Evolutionary conservation across 2,329 filamentous ascomycete species (phyloP).

Genomic region (Aureobasidium vineae): DNA sequence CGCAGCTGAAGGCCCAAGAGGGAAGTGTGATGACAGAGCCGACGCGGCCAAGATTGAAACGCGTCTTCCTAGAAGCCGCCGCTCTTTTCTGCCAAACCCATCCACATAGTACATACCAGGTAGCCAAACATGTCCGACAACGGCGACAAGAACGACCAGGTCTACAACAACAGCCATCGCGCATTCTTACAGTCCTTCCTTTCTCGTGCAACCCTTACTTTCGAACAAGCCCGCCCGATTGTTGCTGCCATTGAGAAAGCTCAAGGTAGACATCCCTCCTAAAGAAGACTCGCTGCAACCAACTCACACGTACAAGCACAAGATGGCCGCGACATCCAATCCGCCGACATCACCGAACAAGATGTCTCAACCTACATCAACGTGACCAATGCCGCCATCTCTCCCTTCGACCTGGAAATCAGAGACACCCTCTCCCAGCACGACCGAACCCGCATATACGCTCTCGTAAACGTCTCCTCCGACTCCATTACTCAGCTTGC

Average conservation of each 20-base stretch:
- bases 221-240: slow-evolving; percentile 68
- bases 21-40: slow-evolving; percentile 11
- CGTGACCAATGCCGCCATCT: slow-evolving; percentile 68
- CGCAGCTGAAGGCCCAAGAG: not conserved
- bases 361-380: slow-evolving; percentile 68
- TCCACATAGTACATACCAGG: not conserved
- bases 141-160: slow-evolving; percentile 14
- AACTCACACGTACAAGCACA: not conserved
- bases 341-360: slow-evolving; percentile 65
- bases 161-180: slow-evolving; percentile 67
- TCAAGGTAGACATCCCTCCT: slow-evolving; percentile 50
- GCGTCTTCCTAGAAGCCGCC: slow-evolving; percentile 16
- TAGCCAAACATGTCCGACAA: slow-evolving; percentile 13
- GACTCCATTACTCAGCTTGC: slow-evolving; percentile 85
- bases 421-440: slow-evolving; percentile 65
- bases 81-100: not conserved
- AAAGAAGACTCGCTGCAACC: not conserved
- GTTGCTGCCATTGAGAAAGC: slow-evolving; percentile 73
- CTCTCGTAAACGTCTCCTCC: slow-evolving; percentile 82
- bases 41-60: slow-evolving; percentile 20
- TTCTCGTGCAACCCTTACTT: slow-evolving; percentile 72
- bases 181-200: slow-evolving; percentile 91
- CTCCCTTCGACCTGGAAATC: slow-evolving; percentile 84
- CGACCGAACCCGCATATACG: slow-evolving; percentile 67
- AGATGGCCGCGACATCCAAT: slow-evolving; percentile 41